Percentiles rank a stretch among this genome's conserved stretches.
Conservation (phyloP, 495 filamentous ascomycete species). For the Aspergillus ostianus region DNA sequence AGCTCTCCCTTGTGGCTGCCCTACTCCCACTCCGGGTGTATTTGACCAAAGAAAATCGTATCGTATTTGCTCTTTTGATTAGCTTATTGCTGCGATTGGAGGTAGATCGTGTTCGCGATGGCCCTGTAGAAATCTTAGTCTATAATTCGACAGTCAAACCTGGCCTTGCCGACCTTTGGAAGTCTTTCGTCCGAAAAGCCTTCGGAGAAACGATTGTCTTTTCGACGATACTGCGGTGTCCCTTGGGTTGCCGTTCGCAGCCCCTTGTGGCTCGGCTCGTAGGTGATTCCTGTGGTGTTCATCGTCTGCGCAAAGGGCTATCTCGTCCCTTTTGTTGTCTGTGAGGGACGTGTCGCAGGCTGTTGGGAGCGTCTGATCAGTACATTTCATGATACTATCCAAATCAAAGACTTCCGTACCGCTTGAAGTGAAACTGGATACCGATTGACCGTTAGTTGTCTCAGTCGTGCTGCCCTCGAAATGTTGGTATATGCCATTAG, state of each 20-base stretch:
- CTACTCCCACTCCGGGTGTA: constrained; percentile 20
- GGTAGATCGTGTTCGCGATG: constrained; percentile 24
- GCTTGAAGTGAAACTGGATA: constrained; percentile 16
- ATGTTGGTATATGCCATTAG: constrained; percentile 26
- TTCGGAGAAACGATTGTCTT: constrained; percentile 24
- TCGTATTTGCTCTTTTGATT: constrained; percentile 28
- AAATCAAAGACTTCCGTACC: constrained; percentile 12
- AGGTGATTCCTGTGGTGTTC: constrained; percentile 7
- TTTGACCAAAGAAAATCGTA: constrained; percentile 32
- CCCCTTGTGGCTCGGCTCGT: constrained; percentile 10
- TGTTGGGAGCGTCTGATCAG: constrained; percentile 3
- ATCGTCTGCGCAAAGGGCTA: constrained; percentile 19
- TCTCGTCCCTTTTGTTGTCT: constrained; percentile 8
- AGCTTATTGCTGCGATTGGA: constrained; percentile 24
- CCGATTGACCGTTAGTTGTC: constrained; percentile 10
- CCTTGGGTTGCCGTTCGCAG: constrained; percentile 3
- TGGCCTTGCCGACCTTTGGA: constrained; percentile 19
- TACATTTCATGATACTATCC: background rate
- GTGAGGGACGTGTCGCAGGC: constrained; percentile 8
- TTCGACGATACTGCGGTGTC: constrained; percentile 4
- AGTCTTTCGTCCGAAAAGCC: constrained; percentile 25
- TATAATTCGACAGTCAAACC: background rate
- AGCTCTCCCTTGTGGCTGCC: constrained; percentile 16
- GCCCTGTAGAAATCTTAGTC: constrained; percentile 13
- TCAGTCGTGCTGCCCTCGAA: constrained; percentile 11